A percentile compares a stretch with the other conserved stretches of the same genome.
phyloP scores from a whole-genome alignment of 257 asterid species.

The Solanum chiquidenum region DNA sequence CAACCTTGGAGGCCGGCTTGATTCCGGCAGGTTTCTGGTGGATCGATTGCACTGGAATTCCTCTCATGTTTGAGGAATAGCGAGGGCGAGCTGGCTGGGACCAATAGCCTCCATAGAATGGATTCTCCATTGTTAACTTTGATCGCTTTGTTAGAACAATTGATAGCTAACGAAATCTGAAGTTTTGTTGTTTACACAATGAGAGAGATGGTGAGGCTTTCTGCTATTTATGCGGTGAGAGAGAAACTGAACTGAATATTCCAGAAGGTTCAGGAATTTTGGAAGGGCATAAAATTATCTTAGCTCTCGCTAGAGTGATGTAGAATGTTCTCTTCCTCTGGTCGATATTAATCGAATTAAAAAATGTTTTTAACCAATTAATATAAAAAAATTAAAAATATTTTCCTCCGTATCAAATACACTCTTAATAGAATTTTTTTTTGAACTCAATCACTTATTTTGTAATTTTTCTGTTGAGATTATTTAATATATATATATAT shows the following conservation, averaged over 20 bases:
- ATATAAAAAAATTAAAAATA: no score
- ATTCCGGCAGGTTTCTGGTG: slow-evolving; percentile 5
- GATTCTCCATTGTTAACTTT: slow-evolving; percentile 19
- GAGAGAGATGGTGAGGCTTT: not conserved
- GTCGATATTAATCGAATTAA: no score
- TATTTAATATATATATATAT: no score
- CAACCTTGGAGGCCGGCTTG: slow-evolving; percentile 22
- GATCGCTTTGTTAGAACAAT: not conserved
- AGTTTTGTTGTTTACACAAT: not conserved
- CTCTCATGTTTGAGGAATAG: not conserved
- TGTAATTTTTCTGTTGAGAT: not conserved
- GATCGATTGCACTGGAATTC: slow-evolving; percentile 12
- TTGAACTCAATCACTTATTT: no score
- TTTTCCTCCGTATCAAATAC: no score
- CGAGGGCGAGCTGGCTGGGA: slow-evolving; percentile 14
- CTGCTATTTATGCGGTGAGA: not conserved
- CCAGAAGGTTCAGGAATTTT: slow-evolving; percentile 4
- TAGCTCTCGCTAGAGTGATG: not conserved
- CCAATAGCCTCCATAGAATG: slow-evolving; percentile 28
- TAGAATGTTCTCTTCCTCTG: not conserved
- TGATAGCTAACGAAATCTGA: not conserved
- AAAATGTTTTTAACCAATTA: no score
- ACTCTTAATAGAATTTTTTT: no score
- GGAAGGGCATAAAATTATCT: not conserved
- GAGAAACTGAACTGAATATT: not conserved